phyloP scores from a whole-genome alignment of 2,329 filamentous ascomycete genomes.

The Beauveria brongniartii region DNA sequence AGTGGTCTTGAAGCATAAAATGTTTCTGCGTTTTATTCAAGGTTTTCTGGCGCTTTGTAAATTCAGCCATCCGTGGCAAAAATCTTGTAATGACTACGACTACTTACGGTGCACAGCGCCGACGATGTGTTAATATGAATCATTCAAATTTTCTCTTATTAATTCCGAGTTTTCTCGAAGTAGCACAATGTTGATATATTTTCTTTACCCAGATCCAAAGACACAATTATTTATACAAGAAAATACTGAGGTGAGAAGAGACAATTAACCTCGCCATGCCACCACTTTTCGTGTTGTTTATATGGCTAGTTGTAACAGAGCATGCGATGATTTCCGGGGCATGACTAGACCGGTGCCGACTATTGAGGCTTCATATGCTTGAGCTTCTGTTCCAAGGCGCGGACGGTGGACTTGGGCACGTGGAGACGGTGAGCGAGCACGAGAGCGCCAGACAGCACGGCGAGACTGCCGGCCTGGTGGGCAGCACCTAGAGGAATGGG shows the following conservation, averaged over 20 bases:
- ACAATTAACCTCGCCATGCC: neutral
- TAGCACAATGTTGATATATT: neutral
- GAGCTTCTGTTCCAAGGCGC: conserved; percentile 47
- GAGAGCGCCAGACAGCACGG: conserved; percentile 72
- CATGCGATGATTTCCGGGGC: neutral
- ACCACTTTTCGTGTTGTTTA: neutral
- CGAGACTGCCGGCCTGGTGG: conserved; percentile 86
- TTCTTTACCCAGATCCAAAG: neutral
- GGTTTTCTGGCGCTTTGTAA: neutral
- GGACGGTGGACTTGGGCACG: conserved; percentile 58
- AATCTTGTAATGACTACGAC: conserved; percentile 23
- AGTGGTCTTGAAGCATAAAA: neutral
- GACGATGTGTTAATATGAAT: conserved; percentile 27
- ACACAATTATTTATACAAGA: conserved; percentile 5
- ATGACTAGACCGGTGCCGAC: neutral
- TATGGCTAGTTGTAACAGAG: conserved; percentile 4
- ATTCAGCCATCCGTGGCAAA: neutral
- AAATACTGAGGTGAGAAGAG: conserved; percentile 11
- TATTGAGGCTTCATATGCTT: conserved; percentile 28
- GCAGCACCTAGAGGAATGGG: conserved; percentile 80
- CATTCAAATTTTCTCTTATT: conserved; percentile 48
- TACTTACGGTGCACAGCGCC: conserved; percentile 17
- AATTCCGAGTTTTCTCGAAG: neutral
- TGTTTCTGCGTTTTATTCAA: neutral
- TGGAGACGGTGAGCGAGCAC: conserved; percentile 72